These are phyloP conservation scores for Colletotrichum tropicicola DNA, from an alignment of 2,329 filamentous ascomycete species.

Conservation along the genomic window DNA sequence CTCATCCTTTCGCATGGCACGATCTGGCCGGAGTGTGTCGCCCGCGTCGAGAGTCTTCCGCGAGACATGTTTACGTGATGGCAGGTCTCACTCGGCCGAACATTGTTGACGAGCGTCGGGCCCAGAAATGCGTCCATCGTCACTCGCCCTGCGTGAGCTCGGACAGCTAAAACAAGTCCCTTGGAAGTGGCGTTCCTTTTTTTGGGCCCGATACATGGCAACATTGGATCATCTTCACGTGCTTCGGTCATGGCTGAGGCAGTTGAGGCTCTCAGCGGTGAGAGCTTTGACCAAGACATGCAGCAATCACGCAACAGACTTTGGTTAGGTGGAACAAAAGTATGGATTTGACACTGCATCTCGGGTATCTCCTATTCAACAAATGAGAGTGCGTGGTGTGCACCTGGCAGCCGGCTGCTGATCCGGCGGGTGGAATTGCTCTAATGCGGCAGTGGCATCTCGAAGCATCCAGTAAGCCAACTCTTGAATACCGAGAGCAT, in stretches of 20 bases:
- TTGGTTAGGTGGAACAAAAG: neutral
- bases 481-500: too few relatives aligned
- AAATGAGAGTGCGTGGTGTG: neutral
- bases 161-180: too few relatives aligned
- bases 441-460: too few relatives aligned
- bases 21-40: neutral
- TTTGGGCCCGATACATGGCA: neutral
- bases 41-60: neutral
- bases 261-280: neutral
- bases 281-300: neutral
- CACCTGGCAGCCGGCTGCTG: neutral
- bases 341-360: neutral
- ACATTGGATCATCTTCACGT: neutral
- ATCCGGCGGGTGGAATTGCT: too few relatives aligned
- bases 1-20: neutral
- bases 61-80: neutral
- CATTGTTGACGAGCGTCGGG: too few relatives aligned
- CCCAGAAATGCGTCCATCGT: too few relatives aligned
- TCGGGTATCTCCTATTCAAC: conserved; percentile 3
- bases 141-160: too few relatives aligned
- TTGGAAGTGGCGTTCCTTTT: neutral
- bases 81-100: too few relatives aligned
- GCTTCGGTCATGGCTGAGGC: neutral
- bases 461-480: too few relatives aligned
- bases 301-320: neutral